Evolutionary conservation across 306 rosid species (phyloP), one percentile per base, ranked within the genome.

Genomic region (Pterocarpus macrocarpus): DNA sequence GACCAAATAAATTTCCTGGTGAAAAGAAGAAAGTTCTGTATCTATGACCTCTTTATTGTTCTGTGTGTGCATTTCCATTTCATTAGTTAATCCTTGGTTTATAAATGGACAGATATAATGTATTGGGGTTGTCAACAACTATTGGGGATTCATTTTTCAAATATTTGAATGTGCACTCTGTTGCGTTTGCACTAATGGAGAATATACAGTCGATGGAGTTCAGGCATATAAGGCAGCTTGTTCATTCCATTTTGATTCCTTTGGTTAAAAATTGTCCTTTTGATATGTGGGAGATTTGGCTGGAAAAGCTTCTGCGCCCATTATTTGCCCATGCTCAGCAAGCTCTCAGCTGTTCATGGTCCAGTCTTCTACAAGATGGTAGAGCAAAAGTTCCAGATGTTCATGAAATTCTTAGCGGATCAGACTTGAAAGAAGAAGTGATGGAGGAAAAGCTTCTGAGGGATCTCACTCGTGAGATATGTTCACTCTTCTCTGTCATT

Each of bases 161-260:
- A 85, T 77, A 81, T 80, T 71, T 85, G 84, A 97, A 96, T 86
- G 84, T 78, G 56, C 82, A 93, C 69, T 90, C 88, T 69, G 89
- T 96, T 78, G 89, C 87, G 22, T 53, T 92, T 82, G 92, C 98
- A 63, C 81, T 96, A 13, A 83, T 89, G 91, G 99, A 96, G 94
- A 96, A 96, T 87, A 77, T 93, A 77, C 96, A 92, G 61, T 90
- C 97, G 15, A 96, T 93, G 97, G 99, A 96, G 75, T 96, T 96
- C 94, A 90, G 99, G 87, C 99, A 96, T 87, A 82, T 92, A 67
- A 90, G 90, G 75, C 94, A 83, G 86, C 97, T 96, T 86, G 92
- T 93, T 80, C 99, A 96, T 88, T 89, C 97, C 49, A 82, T 84
- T 81, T 71, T 93, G 77, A 88, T 93, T 86, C 99, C 94, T 57